Base-by-base conservation (phyloP, 2,329 filamentous ascomycete species). In the Cordyceps militaris region DNA sequence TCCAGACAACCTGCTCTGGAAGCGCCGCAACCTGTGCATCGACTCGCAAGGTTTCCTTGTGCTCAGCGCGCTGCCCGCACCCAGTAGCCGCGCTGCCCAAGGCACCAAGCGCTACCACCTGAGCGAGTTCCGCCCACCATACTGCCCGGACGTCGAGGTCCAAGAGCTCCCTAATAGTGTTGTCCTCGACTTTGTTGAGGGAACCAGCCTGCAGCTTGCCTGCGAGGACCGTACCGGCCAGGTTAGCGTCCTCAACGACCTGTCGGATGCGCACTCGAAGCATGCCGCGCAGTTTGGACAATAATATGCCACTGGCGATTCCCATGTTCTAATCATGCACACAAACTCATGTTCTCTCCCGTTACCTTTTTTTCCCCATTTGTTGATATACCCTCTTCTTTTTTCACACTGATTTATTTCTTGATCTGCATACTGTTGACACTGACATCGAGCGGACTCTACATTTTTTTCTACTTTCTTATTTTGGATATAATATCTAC, bases 1-100 rank as follows among this genome's bases (percentile, higher is more conserved):
- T 69, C 94, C 94, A 0, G 93, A 97, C 69, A 96, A 91, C 56
- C 79, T 99, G 48, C 80, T 99, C 13, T 99, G 94, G 94, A 99
- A 97, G 76, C 88, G 93, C 56, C 85, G 94, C 60, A 91, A 87
- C 66, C 85, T 97, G 73, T 87, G 87, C 62, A 83, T 99, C 58
- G 92, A 97, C 70, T 84, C 85, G 9, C 80, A 88, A 60, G 94
- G 93, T 19, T 91, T 88, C 71, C 76, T 99, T 40, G 86, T 96
- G 59, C 80, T 99, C 61, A 89, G 86, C 43, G 73, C 82, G 62
- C 65, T 77, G 67, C 73, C 81, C 72, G 75, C 84, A 70, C 77
- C 81, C 77, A 74, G 77, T 59, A 83, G 73, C 58, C 67, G 72
- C 14, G 69, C 70, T 3, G 76, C 73, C 6, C 67, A 72, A 34